Evolutionary conservation across 345 rosid species (phyloP), one percentile per base, ranked within the genome.

Genomic region (Combretum micranthum): DNA sequence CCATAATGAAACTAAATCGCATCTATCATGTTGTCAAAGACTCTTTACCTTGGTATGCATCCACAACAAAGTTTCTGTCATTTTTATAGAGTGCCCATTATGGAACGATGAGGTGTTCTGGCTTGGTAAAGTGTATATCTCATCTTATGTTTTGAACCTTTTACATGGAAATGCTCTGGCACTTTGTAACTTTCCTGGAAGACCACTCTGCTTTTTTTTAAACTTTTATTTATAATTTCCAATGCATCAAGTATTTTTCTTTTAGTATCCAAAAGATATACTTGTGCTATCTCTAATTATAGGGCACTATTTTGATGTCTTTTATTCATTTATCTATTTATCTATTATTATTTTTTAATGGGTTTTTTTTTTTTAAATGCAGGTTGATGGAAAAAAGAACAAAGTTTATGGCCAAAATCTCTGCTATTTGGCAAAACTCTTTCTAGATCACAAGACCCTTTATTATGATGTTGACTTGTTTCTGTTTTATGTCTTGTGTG

Each of bases 341-440:
- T 12, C 37, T 15, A 44, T 54, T 42, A 23, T 42, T 18, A 14
- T 13, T 58, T 60, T 47, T 37, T 19, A 54, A 42, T 32, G 20
- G 55, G n/a, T 43, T 67, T 14, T 52, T 22, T 32, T 32, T 58
- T 57, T n/a, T n/a, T n/a, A n/a, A 50, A 25, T 66, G 43, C 83
- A 81, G 78, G 74, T 86, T 53, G 99, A 93, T 74, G 99, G 99
- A 15, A 93, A 94, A 60, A 94, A 90, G 86, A 94, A 94, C 72
- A 94, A 87, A 77, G 97, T 94, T 64, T 94, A 94, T 55, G 99
- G 96, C 56, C 99, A 94, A 82, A 94, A 94, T 65, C 97, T 94
- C 61, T 94, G 97, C 72, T 90, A 87, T 75, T 72, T 94, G 76
- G 99, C 99, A 1, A 94, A 94, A 75, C 68, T 94, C 68, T 94